phyloP scores from a whole-genome alignment of 257 asterid genomes.

The Ballota nigra region DNA sequence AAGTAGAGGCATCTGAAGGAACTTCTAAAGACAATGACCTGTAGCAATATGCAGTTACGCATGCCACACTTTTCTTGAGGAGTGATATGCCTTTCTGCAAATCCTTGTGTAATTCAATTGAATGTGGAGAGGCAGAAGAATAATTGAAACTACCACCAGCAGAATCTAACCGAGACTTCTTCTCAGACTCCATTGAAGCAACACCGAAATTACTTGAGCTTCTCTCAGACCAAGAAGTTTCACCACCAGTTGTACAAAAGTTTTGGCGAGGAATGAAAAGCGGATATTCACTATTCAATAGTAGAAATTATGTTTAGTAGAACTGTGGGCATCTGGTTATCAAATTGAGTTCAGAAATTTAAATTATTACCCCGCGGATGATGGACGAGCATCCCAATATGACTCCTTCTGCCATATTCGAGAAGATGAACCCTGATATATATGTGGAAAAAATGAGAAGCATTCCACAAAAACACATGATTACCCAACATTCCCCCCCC shows the following conservation, averaged over 20 bases:
- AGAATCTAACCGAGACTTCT: conserved; percentile 76
- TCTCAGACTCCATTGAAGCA: conserved; percentile 88
- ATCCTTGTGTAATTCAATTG: conserved; percentile 85
- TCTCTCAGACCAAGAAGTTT: conserved; percentile 93
- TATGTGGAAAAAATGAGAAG: conserved; percentile 23
- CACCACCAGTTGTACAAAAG: conserved; percentile 78
- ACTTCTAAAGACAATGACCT: conserved; percentile 69
- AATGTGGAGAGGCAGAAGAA: conserved; percentile 83
- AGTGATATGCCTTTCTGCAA: conserved; percentile 99
- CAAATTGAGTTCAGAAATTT: conserved; percentile 2
- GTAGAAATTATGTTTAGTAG: conserved; percentile 23
- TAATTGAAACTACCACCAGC: conserved; percentile 70
- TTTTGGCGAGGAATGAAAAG: conserved; percentile 92
- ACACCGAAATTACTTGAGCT: conserved; percentile 93
- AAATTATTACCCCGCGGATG: conserved; percentile 74
- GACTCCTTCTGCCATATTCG: conserved; percentile 98
- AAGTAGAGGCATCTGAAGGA: conserved; percentile 83
- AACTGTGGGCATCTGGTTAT: neutral
- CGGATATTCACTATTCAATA: conserved; percentile 74
- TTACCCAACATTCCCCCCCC: neutral
- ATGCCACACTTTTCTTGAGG: conserved; percentile 96
- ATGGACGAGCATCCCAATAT: conserved; percentile 97
- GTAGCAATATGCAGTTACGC: conserved; percentile 85
- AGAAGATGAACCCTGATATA: conserved; percentile 86
- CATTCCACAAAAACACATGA: neutral